These are phyloP conservation scores for Nakataea oryzae DNA, from an alignment of 2,329 filamentous ascomycete species.

Conservation along the genomic window DNA sequence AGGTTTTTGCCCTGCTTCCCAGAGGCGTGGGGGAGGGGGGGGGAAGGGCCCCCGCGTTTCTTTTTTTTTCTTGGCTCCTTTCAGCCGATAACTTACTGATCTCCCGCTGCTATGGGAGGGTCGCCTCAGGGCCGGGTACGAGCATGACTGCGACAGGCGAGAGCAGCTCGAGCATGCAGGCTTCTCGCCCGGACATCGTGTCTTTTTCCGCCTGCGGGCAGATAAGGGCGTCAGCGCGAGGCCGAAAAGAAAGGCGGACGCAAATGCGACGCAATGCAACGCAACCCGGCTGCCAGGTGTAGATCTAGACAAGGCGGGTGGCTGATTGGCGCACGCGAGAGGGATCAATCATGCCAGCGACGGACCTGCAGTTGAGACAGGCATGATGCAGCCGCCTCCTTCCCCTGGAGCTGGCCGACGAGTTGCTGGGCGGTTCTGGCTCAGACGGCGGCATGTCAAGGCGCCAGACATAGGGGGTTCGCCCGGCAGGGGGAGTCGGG, in stretches of 20 bases:
- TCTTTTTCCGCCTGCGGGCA: conserved; percentile 32
- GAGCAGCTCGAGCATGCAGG: conserved; percentile 39
- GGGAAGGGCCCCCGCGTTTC: background rate
- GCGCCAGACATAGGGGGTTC: background rate
- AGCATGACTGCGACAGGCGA: conserved; percentile 29
- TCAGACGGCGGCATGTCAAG: background rate
- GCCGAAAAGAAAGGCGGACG: too few species aligned
- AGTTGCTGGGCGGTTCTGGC: background rate
- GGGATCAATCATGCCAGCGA: background rate
- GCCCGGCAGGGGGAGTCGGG: too few species aligned
- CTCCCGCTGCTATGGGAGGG: background rate
- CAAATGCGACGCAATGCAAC: background rate
- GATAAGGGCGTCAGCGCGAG: background rate
- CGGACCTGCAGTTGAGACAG: conserved; percentile 3
- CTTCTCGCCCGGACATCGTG: conserved; percentile 39
- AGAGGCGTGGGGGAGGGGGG: background rate
- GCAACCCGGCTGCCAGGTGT: background rate
- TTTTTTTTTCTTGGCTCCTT: background rate
- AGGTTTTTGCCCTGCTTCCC: background rate
- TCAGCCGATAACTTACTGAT: conserved; percentile 1
- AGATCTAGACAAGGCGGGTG: too few species aligned
- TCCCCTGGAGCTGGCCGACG: background rate
- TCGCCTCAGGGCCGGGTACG: conserved; percentile 10
- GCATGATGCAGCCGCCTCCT: conserved; percentile 1
- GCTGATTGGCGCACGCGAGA: background rate